Conservation (phyloP, 2,329 filamentous ascomycete species). For the Beauveria sp. region DNA sequence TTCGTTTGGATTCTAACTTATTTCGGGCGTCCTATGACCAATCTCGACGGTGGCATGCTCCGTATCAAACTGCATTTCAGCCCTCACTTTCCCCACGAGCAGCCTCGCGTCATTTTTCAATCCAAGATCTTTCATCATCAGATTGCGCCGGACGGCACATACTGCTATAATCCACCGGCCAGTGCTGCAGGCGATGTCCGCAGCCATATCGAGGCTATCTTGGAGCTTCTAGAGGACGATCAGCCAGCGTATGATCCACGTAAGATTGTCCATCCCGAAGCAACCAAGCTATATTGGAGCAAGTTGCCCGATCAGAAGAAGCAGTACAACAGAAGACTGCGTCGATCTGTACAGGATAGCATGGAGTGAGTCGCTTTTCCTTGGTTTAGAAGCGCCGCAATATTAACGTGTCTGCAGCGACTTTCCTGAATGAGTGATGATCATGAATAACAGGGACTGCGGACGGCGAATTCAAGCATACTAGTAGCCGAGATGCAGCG, state of each 20-base stretch:
- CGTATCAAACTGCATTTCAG: slow-evolving; percentile 73
- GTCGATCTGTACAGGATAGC: slow-evolving; percentile 66
- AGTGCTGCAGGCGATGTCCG: slow-evolving; percentile 64
- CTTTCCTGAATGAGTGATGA: slow-evolving; percentile 22
- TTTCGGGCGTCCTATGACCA: slow-evolving; percentile 86
- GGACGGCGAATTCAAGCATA: neutral
- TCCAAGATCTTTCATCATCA: slow-evolving; percentile 83
- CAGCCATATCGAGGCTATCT: slow-evolving; percentile 76
- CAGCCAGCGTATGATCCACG: slow-evolving; percentile 83
- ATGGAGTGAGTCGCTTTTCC: slow-evolving; percentile 43
- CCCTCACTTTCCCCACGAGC: slow-evolving; percentile 77
- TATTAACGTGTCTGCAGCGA: slow-evolving; percentile 20
- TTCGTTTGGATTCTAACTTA: slow-evolving; percentile 86
- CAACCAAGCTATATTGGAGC: slow-evolving; percentile 82
- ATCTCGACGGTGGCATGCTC: slow-evolving; percentile 87
- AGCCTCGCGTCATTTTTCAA: slow-evolving; percentile 75
- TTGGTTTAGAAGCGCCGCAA: neutral
- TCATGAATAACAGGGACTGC: neutral
- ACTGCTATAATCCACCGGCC: slow-evolving; percentile 68
- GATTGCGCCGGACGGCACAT: slow-evolving; percentile 69
- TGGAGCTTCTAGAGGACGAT: slow-evolving; percentile 79
- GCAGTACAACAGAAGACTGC: slow-evolving; percentile 71
- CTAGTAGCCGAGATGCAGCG: neutral
- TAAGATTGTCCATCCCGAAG: slow-evolving; percentile 78
- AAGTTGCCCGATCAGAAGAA: slow-evolving; percentile 64